Conservation (phyloP, 2,329 filamentous ascomycete species). For the Colletotrichum tropicale region DNA sequence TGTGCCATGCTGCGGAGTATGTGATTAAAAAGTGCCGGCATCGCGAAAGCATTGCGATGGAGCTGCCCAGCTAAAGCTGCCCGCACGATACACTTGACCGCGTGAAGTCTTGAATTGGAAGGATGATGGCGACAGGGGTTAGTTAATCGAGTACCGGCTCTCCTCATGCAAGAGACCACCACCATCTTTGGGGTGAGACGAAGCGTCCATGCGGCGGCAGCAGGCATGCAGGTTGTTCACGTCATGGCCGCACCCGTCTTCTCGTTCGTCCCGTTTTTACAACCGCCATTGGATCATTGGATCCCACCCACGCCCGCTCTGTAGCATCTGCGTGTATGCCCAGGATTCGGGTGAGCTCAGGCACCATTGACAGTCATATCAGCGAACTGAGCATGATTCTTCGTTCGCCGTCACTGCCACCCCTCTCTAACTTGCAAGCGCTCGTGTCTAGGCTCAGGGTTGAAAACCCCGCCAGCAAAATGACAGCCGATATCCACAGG, state of each 20-base stretch:
- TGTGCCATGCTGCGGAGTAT: neutral
- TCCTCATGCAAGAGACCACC: neutral
- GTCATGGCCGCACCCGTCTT: neutral
- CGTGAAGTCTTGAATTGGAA: neutral
- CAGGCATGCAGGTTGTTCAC: neutral
- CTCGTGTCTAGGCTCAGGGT: neutral
- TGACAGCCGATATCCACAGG: neutral
- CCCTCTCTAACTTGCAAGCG: neutral
- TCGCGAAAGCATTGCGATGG: neutral
- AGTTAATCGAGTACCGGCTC: neutral
- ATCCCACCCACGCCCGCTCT: neutral
- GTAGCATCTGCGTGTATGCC: constrained; percentile 9
- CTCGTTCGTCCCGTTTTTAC: neutral
- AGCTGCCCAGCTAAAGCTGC: neutral
- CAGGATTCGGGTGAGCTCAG: constrained; percentile 10
- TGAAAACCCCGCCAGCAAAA: constrained; percentile 11
- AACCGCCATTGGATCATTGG: constrained; percentile 1
- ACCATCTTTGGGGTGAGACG: neutral
- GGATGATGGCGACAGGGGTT: neutral
- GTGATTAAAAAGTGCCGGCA: constrained; percentile 3
- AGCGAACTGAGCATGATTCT: neutral
- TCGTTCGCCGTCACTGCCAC: neutral
- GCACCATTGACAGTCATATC: neutral
- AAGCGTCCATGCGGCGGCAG: constrained; percentile 4
- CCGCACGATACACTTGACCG: neutral